Conservation (phyloP, 495 filamentous ascomycete genomes). For the Penicillium mononematosum region DNA sequence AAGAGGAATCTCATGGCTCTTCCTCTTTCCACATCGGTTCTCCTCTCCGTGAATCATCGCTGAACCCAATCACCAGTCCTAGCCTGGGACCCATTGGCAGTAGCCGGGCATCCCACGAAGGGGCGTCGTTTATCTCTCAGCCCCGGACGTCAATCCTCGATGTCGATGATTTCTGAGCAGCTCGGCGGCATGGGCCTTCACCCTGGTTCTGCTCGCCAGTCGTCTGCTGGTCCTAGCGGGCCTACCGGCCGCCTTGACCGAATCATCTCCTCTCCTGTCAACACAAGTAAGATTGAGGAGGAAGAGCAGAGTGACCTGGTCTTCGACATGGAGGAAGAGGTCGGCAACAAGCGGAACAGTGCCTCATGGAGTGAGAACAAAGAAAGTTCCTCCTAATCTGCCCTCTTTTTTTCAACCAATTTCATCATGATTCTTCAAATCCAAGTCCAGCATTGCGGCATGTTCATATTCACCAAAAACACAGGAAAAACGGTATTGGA, state of each 20-base stretch:
- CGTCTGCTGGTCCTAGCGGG: constrained; percentile 21
- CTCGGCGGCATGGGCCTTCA: constrained; percentile 52
- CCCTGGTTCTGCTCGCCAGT: constrained; percentile 44
- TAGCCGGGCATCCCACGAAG: constrained; percentile 52
- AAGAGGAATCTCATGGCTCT: constrained; percentile 63
- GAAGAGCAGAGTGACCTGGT: constrained; percentile 63
- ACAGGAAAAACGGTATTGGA: constrained; percentile 21
- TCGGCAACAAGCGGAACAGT: constrained; percentile 47
- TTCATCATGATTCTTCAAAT: constrained; percentile 24
- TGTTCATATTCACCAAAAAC: constrained; percentile 23
- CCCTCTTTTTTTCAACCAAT: constrained; percentile 9
- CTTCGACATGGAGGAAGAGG: constrained; percentile 80
- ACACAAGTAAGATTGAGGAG: constrained; percentile 70
- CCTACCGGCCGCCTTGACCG: constrained; percentile 31
- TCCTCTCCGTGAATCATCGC: constrained; percentile 81
- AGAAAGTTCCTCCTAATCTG: constrained; percentile 22
- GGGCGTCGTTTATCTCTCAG: constrained; percentile 63
- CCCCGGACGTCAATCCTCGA: constrained; percentile 62
- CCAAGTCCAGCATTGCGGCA: constrained; percentile 12
- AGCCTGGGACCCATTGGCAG: constrained; percentile 59
- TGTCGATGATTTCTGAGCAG: constrained; percentile 72
- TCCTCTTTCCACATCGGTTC: constrained; percentile 89
- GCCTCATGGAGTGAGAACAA: constrained; percentile 35
- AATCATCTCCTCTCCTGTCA: constrained; percentile 46
- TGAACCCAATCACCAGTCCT: constrained; percentile 59